Evolutionary conservation across 129 eudicot species (phyloP).

Genomic region (Glebionis coronaria): DNA sequence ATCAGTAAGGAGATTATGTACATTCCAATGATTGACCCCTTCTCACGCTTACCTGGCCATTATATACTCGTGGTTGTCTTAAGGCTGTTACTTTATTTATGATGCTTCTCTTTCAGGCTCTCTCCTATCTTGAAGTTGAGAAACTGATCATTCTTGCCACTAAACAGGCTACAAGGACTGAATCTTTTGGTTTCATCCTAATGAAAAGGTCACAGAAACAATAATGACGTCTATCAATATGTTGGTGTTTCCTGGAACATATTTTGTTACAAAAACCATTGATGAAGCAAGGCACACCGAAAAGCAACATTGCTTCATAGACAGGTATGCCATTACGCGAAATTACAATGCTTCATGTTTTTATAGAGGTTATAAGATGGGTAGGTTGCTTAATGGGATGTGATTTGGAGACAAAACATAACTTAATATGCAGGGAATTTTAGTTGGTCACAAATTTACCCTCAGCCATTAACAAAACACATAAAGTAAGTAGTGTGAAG

Average conservation of each 20-base stretch:
- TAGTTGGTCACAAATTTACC: too few species aligned
- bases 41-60: neutral
- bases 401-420: neutral
- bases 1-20: too few species aligned
- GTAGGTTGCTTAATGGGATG: constrained; percentile 4
- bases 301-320: constrained; percentile 31
- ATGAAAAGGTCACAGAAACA: constrained; percentile 49
- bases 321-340: constrained; percentile 13
- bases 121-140: constrained; percentile 61
- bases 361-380: constrained; percentile 6
- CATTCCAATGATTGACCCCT: constrained; percentile 5
- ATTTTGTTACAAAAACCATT: constrained; percentile 61
- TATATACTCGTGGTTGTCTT: neutral
- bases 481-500: too few species aligned
- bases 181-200: constrained; percentile 51
- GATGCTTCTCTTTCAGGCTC: constrained; percentile 43
- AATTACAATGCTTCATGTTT: neutral
- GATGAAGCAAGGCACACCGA: constrained; percentile 31
- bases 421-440: too few species aligned
- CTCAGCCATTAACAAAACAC: too few species aligned
- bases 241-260: too few species aligned
- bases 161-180: constrained; percentile 80
- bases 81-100: neutral
- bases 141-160: constrained; percentile 79
- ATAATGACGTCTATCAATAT: too few species aligned